phyloP scores from a whole-genome alignment of 2,329 filamentous ascomycete species.

The Gnomoniopsis sp. region DNA sequence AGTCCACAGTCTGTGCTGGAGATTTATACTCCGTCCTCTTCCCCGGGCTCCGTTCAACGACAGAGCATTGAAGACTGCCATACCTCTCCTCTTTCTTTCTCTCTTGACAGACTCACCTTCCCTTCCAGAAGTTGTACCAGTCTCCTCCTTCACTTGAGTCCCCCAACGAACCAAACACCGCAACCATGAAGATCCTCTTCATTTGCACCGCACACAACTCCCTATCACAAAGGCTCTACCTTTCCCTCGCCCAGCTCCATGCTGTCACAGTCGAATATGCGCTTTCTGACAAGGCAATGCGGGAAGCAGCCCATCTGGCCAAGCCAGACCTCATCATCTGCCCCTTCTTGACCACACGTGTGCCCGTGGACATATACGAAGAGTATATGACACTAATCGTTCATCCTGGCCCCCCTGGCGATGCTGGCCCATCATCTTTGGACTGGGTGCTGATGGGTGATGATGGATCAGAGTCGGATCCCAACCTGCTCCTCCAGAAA shows the following conservation, averaged over 20 bases:
- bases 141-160: background rate
- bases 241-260: conserved; percentile 32
- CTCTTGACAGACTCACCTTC: background rate
- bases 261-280: conserved; percentile 38
- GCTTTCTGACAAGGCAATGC: conserved; percentile 30
- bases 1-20: background rate
- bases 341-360: conserved; percentile 36
- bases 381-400: conserved; percentile 36
- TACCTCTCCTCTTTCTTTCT: background rate
- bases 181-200: conserved; percentile 31
- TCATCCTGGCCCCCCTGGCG: conserved; percentile 39
- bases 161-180: background rate
- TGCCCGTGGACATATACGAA: conserved; percentile 34
- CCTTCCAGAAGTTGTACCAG: background rate
- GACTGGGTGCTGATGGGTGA: conserved; percentile 42
- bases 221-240: conserved; percentile 36
- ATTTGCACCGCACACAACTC: conserved; percentile 44
- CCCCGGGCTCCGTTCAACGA: too few species aligned
- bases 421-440: conserved; percentile 38
- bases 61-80: too few species aligned
- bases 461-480: conserved; percentile 32
- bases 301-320: conserved; percentile 33
- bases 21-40: background rate
- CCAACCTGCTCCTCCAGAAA: conserved; percentile 26
- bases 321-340: conserved; percentile 38